phyloP scores from a whole-genome alignment of 768 basidiomycete genomes.

The Mycena chlorophos region DNA sequence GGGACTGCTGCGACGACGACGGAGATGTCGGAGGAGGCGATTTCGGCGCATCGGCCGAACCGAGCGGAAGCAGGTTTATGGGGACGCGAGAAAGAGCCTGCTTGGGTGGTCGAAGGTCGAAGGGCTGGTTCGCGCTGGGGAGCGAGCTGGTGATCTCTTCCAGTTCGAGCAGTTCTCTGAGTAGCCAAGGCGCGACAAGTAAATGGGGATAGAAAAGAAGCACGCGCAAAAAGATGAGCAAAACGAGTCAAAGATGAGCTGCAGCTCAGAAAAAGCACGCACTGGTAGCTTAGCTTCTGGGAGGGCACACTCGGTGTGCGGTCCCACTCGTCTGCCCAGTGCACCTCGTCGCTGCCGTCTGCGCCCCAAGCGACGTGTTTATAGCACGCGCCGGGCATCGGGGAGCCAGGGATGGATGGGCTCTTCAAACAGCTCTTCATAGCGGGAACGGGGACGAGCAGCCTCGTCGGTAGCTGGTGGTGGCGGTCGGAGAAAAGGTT shows the following conservation, averaged over 20 bases:
- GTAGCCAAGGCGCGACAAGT: constrained; percentile 3
- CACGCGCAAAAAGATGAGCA: constrained; percentile 1
- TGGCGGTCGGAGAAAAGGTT: neutral
- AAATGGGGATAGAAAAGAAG: constrained; percentile 1
- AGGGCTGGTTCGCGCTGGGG: constrained; percentile 55
- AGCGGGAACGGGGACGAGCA: neutral
- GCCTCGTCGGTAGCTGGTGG: neutral
- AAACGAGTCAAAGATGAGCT: neutral
- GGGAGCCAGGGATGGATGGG: constrained; percentile 24
- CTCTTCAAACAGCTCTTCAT: constrained; percentile 45
- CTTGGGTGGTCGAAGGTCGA: constrained; percentile 41
- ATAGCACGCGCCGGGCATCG: constrained; percentile 12
- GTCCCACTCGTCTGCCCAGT: constrained; percentile 77
- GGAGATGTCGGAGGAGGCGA: neutral
- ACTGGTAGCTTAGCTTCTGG: constrained; percentile 65
- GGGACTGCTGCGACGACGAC: neutral
- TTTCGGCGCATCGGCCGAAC: constrained; percentile 25
- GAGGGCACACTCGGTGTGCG: constrained; percentile 69
- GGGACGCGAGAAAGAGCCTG: constrained; percentile 57
- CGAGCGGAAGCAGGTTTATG: constrained; percentile 62
- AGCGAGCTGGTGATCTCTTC: constrained; percentile 68
- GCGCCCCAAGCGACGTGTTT: constrained; percentile 68
- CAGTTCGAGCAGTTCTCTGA: constrained; percentile 65
- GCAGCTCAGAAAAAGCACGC: constrained; percentile 38
- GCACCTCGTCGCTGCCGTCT: constrained; percentile 56